Percentiles rank a stretch among this genome's conserved stretches.
Conservation (phyloP, 2,329 filamentous ascomycete genomes). For the Fusarium caatingaense region DNA sequence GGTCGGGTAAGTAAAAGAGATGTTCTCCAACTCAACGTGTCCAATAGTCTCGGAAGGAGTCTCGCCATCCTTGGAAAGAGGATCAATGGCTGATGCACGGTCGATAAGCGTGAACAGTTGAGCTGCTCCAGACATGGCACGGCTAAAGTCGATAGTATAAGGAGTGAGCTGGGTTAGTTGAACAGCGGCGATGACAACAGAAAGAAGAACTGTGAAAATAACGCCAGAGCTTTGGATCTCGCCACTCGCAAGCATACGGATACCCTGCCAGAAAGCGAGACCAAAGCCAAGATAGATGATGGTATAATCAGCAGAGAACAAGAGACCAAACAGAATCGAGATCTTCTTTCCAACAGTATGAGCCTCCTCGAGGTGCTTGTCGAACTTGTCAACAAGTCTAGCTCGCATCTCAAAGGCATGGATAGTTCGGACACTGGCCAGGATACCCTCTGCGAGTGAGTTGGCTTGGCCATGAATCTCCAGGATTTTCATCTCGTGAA, state of each 20-base stretch:
- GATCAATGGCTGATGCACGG: slow-evolving; percentile 52
- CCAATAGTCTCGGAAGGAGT: slow-evolving; percentile 47
- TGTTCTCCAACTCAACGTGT: slow-evolving; percentile 53
- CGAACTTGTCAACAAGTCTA: slow-evolving; percentile 54
- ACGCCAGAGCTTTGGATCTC: slow-evolving; percentile 53
- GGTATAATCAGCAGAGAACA: slow-evolving; percentile 55
- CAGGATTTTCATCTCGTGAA: slow-evolving; percentile 50
- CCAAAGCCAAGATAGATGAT: slow-evolving; percentile 57
- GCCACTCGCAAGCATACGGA: slow-evolving; percentile 52
- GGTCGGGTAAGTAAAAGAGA: slow-evolving; percentile 60
- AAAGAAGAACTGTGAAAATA: slow-evolving; percentile 57
- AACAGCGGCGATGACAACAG: slow-evolving; percentile 53
- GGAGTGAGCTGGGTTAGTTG: slow-evolving; percentile 53
- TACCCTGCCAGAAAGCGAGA: slow-evolving; percentile 60
- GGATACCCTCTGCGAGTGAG: slow-evolving; percentile 52
- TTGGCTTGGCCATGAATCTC: slow-evolving; percentile 51
- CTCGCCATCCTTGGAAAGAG: slow-evolving; percentile 50
- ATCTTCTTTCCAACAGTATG: slow-evolving; percentile 54
- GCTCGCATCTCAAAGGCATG: slow-evolving; percentile 57
- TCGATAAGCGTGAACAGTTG: slow-evolving; percentile 55
- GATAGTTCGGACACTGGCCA: slow-evolving; percentile 54
- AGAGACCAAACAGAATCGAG: slow-evolving; percentile 51
- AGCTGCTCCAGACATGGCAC: slow-evolving; percentile 51
- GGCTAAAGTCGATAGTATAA: slow-evolving; percentile 53
- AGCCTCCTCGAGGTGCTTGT: slow-evolving; percentile 52